These are phyloP conservation scores for Lactarius indigo DNA, from an alignment of 768 basidiomycete genomes.

Conservation along the genomic window DNA sequence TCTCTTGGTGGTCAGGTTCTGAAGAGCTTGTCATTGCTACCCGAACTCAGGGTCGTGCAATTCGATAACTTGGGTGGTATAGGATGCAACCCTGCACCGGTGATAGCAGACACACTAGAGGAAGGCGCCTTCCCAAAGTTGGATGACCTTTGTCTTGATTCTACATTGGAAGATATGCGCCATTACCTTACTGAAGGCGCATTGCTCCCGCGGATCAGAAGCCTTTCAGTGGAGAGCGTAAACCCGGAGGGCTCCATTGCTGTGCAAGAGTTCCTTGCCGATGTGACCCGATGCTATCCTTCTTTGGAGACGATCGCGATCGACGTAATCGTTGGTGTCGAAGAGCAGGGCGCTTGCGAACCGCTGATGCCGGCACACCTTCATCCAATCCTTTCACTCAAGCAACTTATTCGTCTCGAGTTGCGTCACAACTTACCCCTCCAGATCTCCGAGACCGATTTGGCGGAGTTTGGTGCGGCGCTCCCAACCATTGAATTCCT, in stretches of 20 bases:
- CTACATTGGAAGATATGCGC: conserved; percentile 19
- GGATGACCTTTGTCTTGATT: conserved; percentile 22
- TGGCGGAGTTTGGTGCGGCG: conserved; percentile 19
- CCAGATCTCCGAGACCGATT: conserved; percentile 20
- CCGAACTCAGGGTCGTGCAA: conserved; percentile 19
- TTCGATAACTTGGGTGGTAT: conserved; percentile 15
- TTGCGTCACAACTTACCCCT: conserved; percentile 26
- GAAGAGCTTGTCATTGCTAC: conserved; percentile 15
- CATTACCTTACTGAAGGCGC: conserved; percentile 19
- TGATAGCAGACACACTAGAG: conserved; percentile 1
- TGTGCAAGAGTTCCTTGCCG: conserved; percentile 17
- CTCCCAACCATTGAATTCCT: conserved; percentile 20
- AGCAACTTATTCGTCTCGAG: conserved; percentile 20
- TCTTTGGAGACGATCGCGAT: conserved; percentile 12
- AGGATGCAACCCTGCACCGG: background rate
- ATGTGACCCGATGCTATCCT: conserved; percentile 20
- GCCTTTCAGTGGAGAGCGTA: conserved; percentile 19
- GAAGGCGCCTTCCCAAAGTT: conserved; percentile 22
- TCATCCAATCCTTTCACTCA: conserved; percentile 22
- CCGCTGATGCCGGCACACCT: conserved; percentile 13
- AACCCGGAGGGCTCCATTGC: conserved; percentile 1
- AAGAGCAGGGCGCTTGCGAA: conserved; percentile 10
- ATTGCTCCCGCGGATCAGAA: conserved; percentile 17
- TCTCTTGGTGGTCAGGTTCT: conserved; percentile 4
- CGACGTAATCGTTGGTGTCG: conserved; percentile 18